A percentile compares a stretch with the other conserved stretches of the same genome.
These are phyloP conservation scores for Irpex rosettiformis DNA, from an alignment of 1,284 basidiomycete species.

Conservation along the genomic window DNA sequence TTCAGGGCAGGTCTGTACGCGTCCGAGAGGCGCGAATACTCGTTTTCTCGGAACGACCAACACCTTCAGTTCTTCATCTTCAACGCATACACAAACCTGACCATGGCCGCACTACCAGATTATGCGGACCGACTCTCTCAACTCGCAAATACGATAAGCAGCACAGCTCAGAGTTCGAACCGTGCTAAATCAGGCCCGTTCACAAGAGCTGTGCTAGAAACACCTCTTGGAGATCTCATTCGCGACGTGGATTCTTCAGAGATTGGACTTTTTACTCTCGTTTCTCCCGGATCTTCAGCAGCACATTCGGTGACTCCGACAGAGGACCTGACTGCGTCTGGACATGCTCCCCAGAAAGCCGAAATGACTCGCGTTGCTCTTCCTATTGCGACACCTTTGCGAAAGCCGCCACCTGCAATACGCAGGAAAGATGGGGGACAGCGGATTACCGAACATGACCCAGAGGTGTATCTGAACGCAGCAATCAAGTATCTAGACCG, in stretches of 20 bases:
- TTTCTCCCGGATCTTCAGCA: constrained; percentile 13
- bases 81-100: no score
- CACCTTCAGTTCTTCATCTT: no score
- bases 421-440: constrained; percentile 38
- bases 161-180: constrained; percentile 24
- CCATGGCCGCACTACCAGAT: constrained; percentile 43
- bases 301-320: neutral
- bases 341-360: constrained; percentile 25
- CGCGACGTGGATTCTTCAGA: constrained; percentile 74
- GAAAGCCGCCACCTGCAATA: constrained; percentile 37
- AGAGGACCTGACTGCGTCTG: neutral
- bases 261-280: constrained; percentile 66
- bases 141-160: constrained; percentile 34
- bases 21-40: neutral
- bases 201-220: constrained; percentile 57
- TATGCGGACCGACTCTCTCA: constrained; percentile 39
- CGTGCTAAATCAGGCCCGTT: constrained; percentile 44
- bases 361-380: constrained; percentile 63
- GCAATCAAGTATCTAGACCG: constrained; percentile 70
- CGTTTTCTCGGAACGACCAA: no score
- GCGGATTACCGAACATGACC: constrained; percentile 50
- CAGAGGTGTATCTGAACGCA: constrained; percentile 71
- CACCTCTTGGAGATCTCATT: constrained; percentile 66
- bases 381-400: constrained; percentile 64
- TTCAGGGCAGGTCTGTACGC: neutral